Evolutionary conservation across 2,329 filamentous ascomycete genomes (phyloP).

Genomic region (Tolypocladium sp.): DNA sequence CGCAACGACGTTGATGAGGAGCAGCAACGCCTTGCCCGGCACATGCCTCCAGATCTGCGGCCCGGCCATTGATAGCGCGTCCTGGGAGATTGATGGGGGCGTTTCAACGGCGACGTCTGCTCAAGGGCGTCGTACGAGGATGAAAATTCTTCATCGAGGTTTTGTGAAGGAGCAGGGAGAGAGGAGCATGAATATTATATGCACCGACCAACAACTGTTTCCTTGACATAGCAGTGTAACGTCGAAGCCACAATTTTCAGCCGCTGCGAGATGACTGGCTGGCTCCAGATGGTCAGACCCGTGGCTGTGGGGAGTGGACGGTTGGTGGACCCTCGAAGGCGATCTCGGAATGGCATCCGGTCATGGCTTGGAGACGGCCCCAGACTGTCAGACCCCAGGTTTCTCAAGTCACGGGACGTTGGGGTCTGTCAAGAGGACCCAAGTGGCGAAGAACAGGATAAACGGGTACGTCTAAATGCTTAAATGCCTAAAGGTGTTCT

Average conservation of each 20-base stretch:
- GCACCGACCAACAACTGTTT: neutral
- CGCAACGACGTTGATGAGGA: conserved; percentile 11
- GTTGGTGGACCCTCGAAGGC: neutral
- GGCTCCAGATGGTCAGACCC: neutral
- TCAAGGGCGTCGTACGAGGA: neutral
- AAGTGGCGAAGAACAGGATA: neutral
- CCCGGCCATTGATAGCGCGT: conserved; percentile 4
- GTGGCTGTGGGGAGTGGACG: neutral
- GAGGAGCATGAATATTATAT: neutral
- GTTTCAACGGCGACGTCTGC: neutral
- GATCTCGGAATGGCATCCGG: neutral
- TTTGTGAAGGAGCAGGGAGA: too few relatives aligned
- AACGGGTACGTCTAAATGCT: neutral
- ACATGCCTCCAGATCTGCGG: conserved; percentile 10
- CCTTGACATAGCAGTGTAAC: neutral
- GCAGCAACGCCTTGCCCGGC: conserved; percentile 12
- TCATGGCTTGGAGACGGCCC: neutral
- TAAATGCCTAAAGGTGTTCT: neutral
- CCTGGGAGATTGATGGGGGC: neutral
- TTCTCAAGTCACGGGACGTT: neutral
- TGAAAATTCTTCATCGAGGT: too few relatives aligned
- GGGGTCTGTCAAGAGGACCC: neutral
- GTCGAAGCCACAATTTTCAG: neutral
- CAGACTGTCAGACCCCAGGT: neutral
- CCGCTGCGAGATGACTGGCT: neutral